A percentile compares a stretch with the other conserved stretches of the same genome.
Evolutionary conservation across 1,284 basidiomycete genomes (phyloP).

Genomic region (Xerocomus amazonicus): DNA sequence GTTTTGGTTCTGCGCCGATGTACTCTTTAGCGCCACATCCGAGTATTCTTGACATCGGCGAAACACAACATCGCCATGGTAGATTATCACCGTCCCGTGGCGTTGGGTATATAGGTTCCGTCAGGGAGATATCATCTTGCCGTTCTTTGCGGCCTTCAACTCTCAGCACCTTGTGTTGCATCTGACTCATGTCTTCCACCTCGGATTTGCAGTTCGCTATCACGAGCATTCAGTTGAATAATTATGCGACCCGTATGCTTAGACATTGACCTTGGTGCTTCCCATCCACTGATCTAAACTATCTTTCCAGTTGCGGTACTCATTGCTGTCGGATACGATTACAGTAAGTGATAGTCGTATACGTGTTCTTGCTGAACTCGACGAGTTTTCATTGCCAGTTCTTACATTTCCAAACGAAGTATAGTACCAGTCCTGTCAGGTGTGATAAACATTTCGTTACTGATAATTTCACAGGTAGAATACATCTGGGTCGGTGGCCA

Average conservation of each 20-base stretch:
- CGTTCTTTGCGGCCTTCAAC: no score
- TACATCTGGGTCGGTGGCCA: neutral
- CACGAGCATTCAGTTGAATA: neutral
- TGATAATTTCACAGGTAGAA: neutral
- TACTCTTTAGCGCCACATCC: no score
- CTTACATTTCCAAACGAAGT: neutral
- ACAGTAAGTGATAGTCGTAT: neutral
- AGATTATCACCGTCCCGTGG: no score
- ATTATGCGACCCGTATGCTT: neutral
- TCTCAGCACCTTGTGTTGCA: no score
- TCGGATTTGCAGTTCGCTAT: neutral
- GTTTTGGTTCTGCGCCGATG: no score
- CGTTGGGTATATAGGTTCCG: no score
- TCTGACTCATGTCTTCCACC: neutral
- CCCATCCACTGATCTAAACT: neutral
- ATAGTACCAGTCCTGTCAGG: neutral
- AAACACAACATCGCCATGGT: no score
- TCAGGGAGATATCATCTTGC: no score
- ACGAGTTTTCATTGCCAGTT: neutral
- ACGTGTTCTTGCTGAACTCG: neutral
- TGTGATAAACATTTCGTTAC: neutral
- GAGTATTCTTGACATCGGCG: no score
- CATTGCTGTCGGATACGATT: conserved; percentile 1
- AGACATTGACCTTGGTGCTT: no score
- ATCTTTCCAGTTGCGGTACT: neutral